Base-by-base conservation (phyloP, 2,329 filamentous ascomycete species). In the Cladophialophora yegresii region DNA sequence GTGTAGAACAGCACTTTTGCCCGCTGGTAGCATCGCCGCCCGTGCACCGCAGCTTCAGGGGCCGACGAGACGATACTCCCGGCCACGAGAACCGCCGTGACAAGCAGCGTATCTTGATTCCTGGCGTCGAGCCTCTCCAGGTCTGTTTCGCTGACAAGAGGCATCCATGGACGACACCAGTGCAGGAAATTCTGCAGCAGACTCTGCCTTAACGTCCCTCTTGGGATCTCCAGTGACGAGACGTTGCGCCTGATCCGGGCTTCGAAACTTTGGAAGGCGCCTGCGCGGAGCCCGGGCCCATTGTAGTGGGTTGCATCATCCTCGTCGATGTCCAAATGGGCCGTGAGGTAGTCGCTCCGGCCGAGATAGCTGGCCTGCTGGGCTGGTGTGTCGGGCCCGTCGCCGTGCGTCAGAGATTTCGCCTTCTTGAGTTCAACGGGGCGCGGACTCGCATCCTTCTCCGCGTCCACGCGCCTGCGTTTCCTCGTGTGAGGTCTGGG, bases 181-280 rank as follows among this genome's bases (percentile, higher is more conserved):
- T 74, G 71, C 70, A 75, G 72, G 59, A 75, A 75, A 2, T 70
- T 73, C 50, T 73, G 71, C 43, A 75, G 71, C 23, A 75, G 58
- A 3, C 72, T 73, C 47, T 74, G 71, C 20, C 72, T 67, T 7
- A 74, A 67, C 12, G 73, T 67, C 20, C 73, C 69, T 12, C 70
- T 72, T 4, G 73, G 72, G 9, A 73, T 65, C 13, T 75, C 72
- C 45, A 73, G 71, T 20, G 72, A 45, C 9, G 69, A 69, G 3
- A 74, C 67, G 43, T 74, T 60, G 36, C 71, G 69, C 13, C 72
- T 64, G 57, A 74, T 73, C 54, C 72, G 70, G n/a, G 71, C 71
- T 20, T 70, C 71, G 33, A 72, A 69, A 26, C 60, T 68, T 50
- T 73, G 72, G 7, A 69, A 68, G 1, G 45, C 43, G 23, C 45